Conservation (phyloP, 345 rosid genomes). For the Cardamine resedifolia region DNA sequence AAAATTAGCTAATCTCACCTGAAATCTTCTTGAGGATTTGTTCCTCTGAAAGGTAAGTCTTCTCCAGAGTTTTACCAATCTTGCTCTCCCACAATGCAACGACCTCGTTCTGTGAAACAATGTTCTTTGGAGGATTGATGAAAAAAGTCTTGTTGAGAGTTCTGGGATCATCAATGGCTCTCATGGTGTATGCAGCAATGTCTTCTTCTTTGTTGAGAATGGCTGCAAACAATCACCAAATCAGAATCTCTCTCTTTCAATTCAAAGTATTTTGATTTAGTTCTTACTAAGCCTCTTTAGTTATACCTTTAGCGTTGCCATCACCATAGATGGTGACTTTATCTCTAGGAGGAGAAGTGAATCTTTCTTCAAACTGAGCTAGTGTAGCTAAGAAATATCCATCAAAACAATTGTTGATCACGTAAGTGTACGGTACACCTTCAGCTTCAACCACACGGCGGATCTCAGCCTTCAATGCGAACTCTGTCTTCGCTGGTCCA, state of each 20-base stretch:
- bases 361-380: conserved; percentile 50
- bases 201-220: conserved; percentile 53
- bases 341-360: conserved; percentile 57
- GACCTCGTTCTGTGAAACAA: conserved; percentile 52
- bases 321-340: conserved; percentile 57
- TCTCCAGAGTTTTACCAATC: conserved; percentile 57
- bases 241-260: not conserved
- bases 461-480: conserved; percentile 43
- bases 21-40: conserved; percentile 42
- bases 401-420: conserved; percentile 49
- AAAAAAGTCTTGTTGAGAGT: conserved; percentile 59
- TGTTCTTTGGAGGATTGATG: conserved; percentile 55
- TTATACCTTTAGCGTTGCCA: conserved; percentile 62
- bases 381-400: conserved; percentile 53
- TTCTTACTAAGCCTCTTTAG: not conserved
- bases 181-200: conserved; percentile 52
- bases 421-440: conserved; percentile 55
- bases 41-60: conserved; percentile 53
- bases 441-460: conserved; percentile 53
- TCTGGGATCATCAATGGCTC: conserved; percentile 56
- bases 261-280: not conserved
- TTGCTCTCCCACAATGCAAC: conserved; percentile 72
- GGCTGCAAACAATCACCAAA: conserved; percentile 26
- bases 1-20: conserved; percentile 14
- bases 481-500: conserved; percentile 51